Base-by-base conservation (phyloP, 352 stramenopile genomes). In the Globisporangium nodosum region DNA sequence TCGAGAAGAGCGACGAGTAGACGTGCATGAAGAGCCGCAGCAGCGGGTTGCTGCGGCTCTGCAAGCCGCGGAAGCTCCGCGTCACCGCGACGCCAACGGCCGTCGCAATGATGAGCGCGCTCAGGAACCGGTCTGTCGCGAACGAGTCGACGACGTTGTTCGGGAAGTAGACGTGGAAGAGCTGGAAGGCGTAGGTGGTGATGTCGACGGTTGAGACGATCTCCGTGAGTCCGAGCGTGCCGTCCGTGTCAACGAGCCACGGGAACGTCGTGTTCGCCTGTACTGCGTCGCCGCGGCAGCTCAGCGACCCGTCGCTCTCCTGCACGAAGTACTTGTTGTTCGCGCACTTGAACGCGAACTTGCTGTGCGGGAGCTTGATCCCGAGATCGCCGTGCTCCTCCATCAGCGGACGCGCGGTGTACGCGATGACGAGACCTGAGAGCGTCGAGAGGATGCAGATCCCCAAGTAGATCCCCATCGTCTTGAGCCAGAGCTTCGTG, bases 311-410 rank as follows among this genome's bases (percentile, higher is more conserved):
- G 8, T 64, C 30, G 2, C 52, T 40, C 21, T 71, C 57, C 35
- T 82, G 61, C 49, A 73, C 58, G 12, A 88, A 62, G 48, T 71
- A 85, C 50, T 76, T 77, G 49, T 56, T 54, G 54, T 87, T 77
- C 35, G 65, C 48, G 56, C 79, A 90, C 56, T 80, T 74, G 59
- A 88, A 86, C 15, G 74, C 78, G 56, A 88, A 90, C 3, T 62
- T 70, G 9, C 63, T 35, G 54, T 75, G 62, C 5, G 69, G 55
- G 2, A 61, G 24, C 39, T 59, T 51, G 4, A 85, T 64, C 0
- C 43, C 54, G 30, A 83, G 65, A 5, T 65, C 55, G 30, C 64
- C 56, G 9, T 73, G 65, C 61, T 71, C 61, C 31, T 69, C 56
- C n/a, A 82, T 72, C 8, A 58, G 63, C 37, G 67, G 65, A 0